Evolutionary conservation across 2,329 filamentous ascomycete species (phyloP), one percentile per base, ranked within the genome.

Genomic region (Scedosporium minutisporum): DNA sequence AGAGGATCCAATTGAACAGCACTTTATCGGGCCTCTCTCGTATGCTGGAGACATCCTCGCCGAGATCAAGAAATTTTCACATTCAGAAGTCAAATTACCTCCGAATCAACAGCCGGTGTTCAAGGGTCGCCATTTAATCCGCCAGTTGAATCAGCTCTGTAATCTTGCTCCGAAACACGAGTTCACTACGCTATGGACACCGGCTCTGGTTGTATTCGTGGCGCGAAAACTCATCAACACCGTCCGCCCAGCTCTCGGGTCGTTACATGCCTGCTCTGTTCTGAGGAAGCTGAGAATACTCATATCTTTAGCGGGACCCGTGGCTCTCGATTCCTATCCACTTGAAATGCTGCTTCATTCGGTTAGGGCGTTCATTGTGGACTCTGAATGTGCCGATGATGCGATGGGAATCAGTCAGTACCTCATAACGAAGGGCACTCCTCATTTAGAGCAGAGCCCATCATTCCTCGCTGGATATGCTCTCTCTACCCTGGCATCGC

Each of bases 301-400:
- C 16, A 82, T 97, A 27, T 89, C 86, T 64, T 77, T 97, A 57
- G 88, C 91, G 27, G 92, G 91, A 0, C 72, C 84, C 0, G 80
- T 87, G 60, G 90, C 89, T n/a, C 79, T 88, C 25, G 78, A 85
- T 48, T 89, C 88, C 0, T 97, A 97, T 70, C 90, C 91, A 10
- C 73, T 97, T 14, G 91, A 99, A 72, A 95, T 97, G 90, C 80
- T 96, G 0, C 80, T 99, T 1, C 90, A 92, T 68, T 88, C 89
- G 1, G 79, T 96, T 21, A 82, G 89, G 9, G 86, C 87, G 0
- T 96, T 92, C 67, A 78, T 97, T 5, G 87, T 88, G 1, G 88
- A 97, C 67, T 82, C 87, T 0, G 89, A 96, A 70, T 97, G 93
- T 73, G 90, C 93, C 9, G 91, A 96, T 70, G 95, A 99, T 76